Base-by-base conservation (phyloP, 495 filamentous ascomycete genomes). In the Tuber calosporum region DNA sequence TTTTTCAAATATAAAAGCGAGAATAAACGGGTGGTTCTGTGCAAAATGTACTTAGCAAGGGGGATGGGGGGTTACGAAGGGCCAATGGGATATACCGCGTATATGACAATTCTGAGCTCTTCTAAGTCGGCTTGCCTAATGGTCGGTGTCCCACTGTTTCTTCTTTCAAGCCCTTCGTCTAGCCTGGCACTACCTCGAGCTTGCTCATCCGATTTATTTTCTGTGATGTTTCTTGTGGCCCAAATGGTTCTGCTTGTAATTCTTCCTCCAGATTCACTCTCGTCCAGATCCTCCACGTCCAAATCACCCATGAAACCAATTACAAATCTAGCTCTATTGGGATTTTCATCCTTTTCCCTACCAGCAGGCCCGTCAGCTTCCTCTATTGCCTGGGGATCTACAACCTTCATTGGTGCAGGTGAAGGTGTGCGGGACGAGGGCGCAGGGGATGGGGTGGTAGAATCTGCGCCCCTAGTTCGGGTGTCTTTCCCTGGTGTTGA, bases 1-100 rank as follows among this genome's bases (percentile, higher is more conserved):
- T 19, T 89, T 86, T 67, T 91, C 86, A 83, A 98, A 97, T 22
- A 99, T 85, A 77, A 98, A 92, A 6, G 92, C 90, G 82, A 93
- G 97, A 71, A 97, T 90, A 83, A 98, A 97, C 4, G 95, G 95
- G 80, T 87, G 88, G 78, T 92, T 89, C 80, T 81, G 66, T 67
- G 48, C 53, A 67, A 66, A 45, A 42, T 67, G 53, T 74, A 66
- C 72, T 41, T 67, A 73, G 36, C 38, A 19, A n/a, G 45, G 53
- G 17, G 30, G 11, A 34, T 17, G 53, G 19, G 26, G 53, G 2
- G 15, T 41, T 73, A 66, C 58, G 19, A 36, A 40, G 30, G 39
- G 22, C 40, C 9, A 42, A 30, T 22, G 66, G 66, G 36, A 30
- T 66, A 69, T 81, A 81, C 80, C 26, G 74, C 70, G 53, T 81